Evolutionary conservation across 805 yeast genomes (phyloP), one percentile per base, ranked within the genome.

Genomic region (Nakazawaea peltata): DNA sequence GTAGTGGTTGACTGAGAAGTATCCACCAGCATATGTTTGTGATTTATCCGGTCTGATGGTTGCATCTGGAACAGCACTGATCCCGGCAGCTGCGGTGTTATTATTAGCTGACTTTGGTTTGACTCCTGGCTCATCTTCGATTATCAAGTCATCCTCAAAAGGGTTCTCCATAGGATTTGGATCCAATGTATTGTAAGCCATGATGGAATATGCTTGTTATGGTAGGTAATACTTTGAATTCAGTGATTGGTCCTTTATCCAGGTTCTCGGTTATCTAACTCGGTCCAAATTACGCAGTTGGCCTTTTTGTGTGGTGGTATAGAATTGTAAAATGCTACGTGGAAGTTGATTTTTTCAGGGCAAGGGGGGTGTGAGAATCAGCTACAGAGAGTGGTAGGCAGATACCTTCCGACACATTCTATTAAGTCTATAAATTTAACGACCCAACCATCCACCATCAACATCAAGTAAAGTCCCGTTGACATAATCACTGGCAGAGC

Each of bases 1-100:
- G 50, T 81, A 80, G 51, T 74, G 77, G 37, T 67, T 68, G 26
- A 78, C 54, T 15, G 77, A 69, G 45, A 78, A 68, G 42, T 71
- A 45, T 11, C 76, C 74, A 41, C 64, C 74, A 44, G 54, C 56
- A 26, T 21, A 21, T 7, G 23, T 21, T 7, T 21, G n/a, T n/a
- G n/a, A n/a, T n/a, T n/a, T 16, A n/a, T 15, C 21, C 19, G 29
- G 27, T 12, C 26, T 26, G 23, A 22, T 17, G 5, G 25, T 28
- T 12, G 14, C 26, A 5, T 23, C 18, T 16, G 16, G 36, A 12
- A 27, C 31, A 16, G 8, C 8, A 15, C 9, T 8, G 9, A 12
- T n/a, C n/a, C n/a, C n/a, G 5, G 26, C 12, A 14, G 4, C 15
- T 26, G 18, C 11, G 18, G 9, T 8, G 24, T 12, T 11, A 17